A percentile compares a stretch with the other conserved stretches of the same genome.
Conservation (phyloP, 164 flowering plant genomes). For the Liquidambar formosana region DNA sequence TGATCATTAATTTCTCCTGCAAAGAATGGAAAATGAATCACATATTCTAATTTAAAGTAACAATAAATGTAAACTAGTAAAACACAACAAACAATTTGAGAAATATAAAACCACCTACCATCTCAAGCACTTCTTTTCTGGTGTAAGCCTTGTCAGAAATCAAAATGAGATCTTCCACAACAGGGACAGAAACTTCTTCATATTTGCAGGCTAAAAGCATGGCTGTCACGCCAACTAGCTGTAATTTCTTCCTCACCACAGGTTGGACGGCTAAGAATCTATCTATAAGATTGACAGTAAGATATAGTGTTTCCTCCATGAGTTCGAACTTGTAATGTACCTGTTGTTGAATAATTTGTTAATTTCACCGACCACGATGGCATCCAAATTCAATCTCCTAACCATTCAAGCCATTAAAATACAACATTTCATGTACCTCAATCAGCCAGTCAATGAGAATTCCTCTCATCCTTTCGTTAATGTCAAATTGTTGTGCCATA, state of each 20-base stretch:
- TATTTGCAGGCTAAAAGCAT: constrained; percentile 93
- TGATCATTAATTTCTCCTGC: constrained; percentile 82
- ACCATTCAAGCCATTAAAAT: too few species aligned
- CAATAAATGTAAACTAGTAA: background rate
- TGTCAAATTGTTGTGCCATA: constrained; percentile 69
- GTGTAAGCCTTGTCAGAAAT: constrained; percentile 84
- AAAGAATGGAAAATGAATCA: background rate
- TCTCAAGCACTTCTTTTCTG: constrained; percentile 73
- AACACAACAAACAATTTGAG: background rate
- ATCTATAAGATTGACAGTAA: constrained; percentile 77
- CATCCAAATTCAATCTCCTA: too few species aligned
- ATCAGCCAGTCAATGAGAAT: constrained; percentile 92
- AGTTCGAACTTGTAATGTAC: constrained; percentile 90
- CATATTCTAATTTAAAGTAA: too few species aligned
- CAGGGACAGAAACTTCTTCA: constrained; percentile 84
- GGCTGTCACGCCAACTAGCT: constrained; percentile 88
- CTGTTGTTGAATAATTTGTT: constrained; percentile 25
- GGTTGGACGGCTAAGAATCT: constrained; percentile 64
- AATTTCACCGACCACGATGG: background rate
- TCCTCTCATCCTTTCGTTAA: constrained; percentile 87
- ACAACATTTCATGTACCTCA: constrained; percentile 51
- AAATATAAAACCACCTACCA: constrained; percentile 45
- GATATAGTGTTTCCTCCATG: constrained; percentile 79
- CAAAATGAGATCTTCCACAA: constrained; percentile 76
- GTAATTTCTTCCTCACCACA: constrained; percentile 76